These are phyloP conservation scores for Apiospora saccharicola DNA, from an alignment of 2,329 filamentous ascomycete species.

Conservation along the genomic window DNA sequence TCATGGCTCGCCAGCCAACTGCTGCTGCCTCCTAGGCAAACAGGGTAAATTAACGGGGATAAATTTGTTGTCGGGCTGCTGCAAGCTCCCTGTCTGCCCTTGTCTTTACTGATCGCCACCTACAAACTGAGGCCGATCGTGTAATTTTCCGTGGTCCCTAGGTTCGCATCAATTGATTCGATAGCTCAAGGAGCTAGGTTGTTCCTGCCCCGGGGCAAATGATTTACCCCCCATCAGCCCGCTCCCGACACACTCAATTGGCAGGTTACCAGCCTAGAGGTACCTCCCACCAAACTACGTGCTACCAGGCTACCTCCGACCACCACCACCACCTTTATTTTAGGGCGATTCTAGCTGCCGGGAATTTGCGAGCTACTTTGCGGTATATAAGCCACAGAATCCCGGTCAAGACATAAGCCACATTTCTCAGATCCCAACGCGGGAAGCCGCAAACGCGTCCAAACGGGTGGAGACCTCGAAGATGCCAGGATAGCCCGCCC, in stretches of 20 bases:
- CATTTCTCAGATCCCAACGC: slow-evolving; percentile 9
- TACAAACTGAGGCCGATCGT: slow-evolving; percentile 14
- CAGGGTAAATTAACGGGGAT: not conserved
- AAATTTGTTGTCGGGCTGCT: not conserved
- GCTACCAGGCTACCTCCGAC: not conserved
- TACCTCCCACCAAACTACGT: not conserved
- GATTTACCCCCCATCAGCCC: not conserved
- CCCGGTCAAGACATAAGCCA: slow-evolving; percentile 2
- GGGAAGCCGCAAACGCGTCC: slow-evolving; percentile 16
- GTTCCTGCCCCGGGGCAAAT: slow-evolving; percentile 25
- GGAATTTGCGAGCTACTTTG: not conserved
- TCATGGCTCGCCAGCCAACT: slow-evolving; percentile 35
- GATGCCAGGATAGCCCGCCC: not conserved
- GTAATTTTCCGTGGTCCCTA: slow-evolving; percentile 20
- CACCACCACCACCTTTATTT: not conserved
- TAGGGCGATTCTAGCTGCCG: slow-evolving; percentile 13
- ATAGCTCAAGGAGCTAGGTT: slow-evolving; percentile 26
- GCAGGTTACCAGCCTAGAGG: not conserved
- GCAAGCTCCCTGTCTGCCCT: slow-evolving; percentile 21
- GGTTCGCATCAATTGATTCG: slow-evolving; percentile 10
- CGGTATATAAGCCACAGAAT: slow-evolving; percentile 2
- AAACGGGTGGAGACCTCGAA: not conserved
- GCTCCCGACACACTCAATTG: not conserved
- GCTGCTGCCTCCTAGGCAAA: slow-evolving; percentile 15
- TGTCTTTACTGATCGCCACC: not conserved